A percentile compares a stretch with the other conserved stretches of the same genome.
These are phyloP conservation scores for Juglanconis juglandina DNA, from an alignment of 2,329 filamentous ascomycete species.

Conservation along the genomic window DNA sequence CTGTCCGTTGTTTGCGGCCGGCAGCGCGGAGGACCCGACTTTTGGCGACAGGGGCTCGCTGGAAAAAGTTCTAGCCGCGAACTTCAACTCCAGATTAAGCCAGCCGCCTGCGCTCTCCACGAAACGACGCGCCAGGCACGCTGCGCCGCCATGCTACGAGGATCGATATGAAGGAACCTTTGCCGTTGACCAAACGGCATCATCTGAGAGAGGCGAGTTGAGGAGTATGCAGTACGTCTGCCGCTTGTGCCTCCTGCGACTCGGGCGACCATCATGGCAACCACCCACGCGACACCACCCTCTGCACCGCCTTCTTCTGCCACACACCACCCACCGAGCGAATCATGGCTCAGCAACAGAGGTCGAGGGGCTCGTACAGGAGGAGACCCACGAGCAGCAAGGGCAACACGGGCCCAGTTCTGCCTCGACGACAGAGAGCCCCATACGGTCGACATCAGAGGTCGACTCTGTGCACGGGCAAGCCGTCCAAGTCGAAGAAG, in stretches of 20 bases:
- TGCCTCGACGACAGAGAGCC: background rate
- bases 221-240: constrained; percentile 19
- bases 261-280: constrained; percentile 18
- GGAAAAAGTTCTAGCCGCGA: background rate
- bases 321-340: background rate
- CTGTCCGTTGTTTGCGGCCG: background rate
- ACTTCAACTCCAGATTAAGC: background rate
- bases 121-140: background rate
- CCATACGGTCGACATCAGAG: background rate
- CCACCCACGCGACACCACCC: background rate
- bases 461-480: background rate
- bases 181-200: constrained; percentile 16
- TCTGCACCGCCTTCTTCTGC: background rate
- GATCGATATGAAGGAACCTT: constrained; percentile 11
- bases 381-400: background rate
- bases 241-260: constrained; percentile 16
- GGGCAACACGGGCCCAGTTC: background rate
- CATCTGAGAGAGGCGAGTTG: constrained; percentile 6
- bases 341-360: background rate
- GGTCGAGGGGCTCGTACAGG: background rate
- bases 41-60: background rate
- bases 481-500: too few species aligned
- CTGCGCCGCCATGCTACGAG: background rate
- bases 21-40: background rate
- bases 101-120: background rate